phyloP scores from a whole-genome alignment of 2,329 filamentous ascomycete species.

The Clonostachys rhizophaga region DNA sequence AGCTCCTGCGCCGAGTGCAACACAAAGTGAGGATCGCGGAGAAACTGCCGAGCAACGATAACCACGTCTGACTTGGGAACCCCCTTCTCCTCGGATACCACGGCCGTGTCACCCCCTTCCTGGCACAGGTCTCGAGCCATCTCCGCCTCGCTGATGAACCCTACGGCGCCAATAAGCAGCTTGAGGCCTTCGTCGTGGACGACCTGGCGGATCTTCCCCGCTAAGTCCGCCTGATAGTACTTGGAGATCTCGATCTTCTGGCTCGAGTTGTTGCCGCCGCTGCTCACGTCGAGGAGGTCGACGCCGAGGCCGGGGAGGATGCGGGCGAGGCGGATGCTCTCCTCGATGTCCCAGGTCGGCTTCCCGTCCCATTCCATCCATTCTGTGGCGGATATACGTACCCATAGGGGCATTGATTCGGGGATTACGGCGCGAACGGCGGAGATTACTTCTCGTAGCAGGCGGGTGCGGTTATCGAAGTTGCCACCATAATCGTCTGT shows the following conservation, averaged over 20 bases:
- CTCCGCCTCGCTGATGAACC: constrained; percentile 64
- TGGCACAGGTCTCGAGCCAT: constrained; percentile 59
- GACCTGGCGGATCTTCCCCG: constrained; percentile 65
- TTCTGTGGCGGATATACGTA: constrained; percentile 57
- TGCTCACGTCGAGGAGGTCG: constrained; percentile 79
- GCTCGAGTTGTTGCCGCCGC: constrained; percentile 62
- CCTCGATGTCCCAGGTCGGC: constrained; percentile 63
- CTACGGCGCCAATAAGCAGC: constrained; percentile 70
- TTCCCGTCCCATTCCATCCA: constrained; percentile 48
- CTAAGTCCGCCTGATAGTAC: constrained; percentile 72
- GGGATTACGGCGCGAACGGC: constrained; percentile 49
- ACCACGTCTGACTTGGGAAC: constrained; percentile 60
- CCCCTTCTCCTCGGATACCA: constrained; percentile 29
- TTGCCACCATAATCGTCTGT: constrained; percentile 62
- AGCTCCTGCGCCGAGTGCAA: constrained; percentile 70
- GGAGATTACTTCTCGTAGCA: constrained; percentile 49
- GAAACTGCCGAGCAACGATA: constrained; percentile 69
- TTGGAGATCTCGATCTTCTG: constrained; percentile 58
- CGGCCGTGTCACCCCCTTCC: constrained; percentile 19
- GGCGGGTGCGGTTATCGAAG: constrained; percentile 61
- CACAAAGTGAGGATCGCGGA: constrained; percentile 78
- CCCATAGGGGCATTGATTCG: constrained; percentile 46
- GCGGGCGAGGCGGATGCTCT: constrained; percentile 32
- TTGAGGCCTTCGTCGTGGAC: constrained; percentile 40
- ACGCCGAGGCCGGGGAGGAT: constrained; percentile 69